Base-by-base conservation (phyloP, 148 eudicot species). In the Beta vulgaris region DNA sequence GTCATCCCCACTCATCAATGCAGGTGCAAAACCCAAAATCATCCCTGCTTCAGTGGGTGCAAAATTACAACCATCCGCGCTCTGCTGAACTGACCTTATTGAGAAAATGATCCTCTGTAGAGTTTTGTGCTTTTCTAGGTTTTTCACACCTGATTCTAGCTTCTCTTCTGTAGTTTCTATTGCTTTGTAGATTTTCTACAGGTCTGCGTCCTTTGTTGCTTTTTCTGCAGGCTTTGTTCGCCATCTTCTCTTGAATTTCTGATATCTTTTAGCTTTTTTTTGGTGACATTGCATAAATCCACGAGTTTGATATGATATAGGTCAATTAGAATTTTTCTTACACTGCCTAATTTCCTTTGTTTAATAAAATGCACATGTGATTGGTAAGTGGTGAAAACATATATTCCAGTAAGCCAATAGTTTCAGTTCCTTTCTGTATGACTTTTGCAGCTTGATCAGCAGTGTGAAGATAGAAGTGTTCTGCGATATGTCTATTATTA, bases 401-500 rank as follows among this genome's bases (percentile, higher is more conserved):
- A 25, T 18, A 21, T 58, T 62, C 15, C 29, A 35, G 49, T 46
- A 31, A 37, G 69, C 19, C 67, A 72, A 43, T 73, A 31, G 19
- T 57, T 46, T 39, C 82, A 31, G 19, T 1, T 53, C 51, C 75
- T 70, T 46, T 44, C 55, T 21, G 36, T 69, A 44, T 63, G 72
- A 54, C 8, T 49, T 25, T 19, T 71, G 79, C 85, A 95, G 98
- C 98, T 95, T 83, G 85, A 84, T 77, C 98, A 95, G 81, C 98
- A 95, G 73, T 92, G 97, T 58, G 97, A 95, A 89, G 98, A 95
- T 79, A 90, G 91, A 80, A 95, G 89, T 79, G 89, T 95, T 70
- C 84, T 95, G 78, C 91, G 98, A 44, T 95, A 95, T 70, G 93
- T 95, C 67, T 95, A 92, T 78, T 95, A 95, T 81, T 95, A 95